A percentile compares a stretch with the other conserved stretches of the same genome.
Evolutionary conservation across 1,284 basidiomycete genomes (phyloP).

Genomic region (Sporisorium sorghi): DNA sequence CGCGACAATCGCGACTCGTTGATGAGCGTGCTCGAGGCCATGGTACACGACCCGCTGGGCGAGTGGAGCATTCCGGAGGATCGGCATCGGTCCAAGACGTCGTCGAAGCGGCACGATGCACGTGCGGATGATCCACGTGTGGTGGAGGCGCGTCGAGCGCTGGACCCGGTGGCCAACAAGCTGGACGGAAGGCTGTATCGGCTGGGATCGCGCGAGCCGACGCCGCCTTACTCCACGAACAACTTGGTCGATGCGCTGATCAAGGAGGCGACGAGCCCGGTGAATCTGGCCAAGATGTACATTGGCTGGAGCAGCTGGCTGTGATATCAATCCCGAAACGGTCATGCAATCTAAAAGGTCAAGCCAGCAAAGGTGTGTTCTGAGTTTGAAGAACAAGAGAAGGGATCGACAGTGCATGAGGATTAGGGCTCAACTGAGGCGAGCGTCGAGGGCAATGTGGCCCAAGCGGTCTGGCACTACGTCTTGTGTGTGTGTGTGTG

Average conservation of each 20-base stretch:
- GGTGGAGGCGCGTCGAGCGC: conserved; percentile 60
- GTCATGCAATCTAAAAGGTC: no score
- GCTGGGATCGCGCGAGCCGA: conserved; percentile 45
- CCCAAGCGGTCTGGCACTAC: no score
- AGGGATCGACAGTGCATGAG: conserved; percentile 26
- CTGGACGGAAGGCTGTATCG: conserved; percentile 60
- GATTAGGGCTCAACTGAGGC: neutral
- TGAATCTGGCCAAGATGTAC: conserved; percentile 65
- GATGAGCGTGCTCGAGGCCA: conserved; percentile 96
- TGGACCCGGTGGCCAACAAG: conserved; percentile 64
- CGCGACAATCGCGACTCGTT: conserved; percentile 91
- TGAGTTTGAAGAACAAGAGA: neutral
- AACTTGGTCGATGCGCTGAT: conserved; percentile 67
- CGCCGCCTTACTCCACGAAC: conserved; percentile 61
- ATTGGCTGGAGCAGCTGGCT: conserved; percentile 62
- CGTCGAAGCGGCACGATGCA: conserved; percentile 40
- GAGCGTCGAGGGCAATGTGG: neutral
- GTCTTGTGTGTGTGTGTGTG: no score
- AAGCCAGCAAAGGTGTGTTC: no score
- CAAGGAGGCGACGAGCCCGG: conserved; percentile 62
- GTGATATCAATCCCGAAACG: neutral
- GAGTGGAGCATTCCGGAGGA: conserved; percentile 83
- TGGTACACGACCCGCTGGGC: conserved; percentile 95
- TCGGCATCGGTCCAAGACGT: conserved; percentile 59
- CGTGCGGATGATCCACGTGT: conserved; percentile 56